phyloP scores from a whole-genome alignment of 169 alveolate genomes.

The Plasmodium berghei region DNA sequence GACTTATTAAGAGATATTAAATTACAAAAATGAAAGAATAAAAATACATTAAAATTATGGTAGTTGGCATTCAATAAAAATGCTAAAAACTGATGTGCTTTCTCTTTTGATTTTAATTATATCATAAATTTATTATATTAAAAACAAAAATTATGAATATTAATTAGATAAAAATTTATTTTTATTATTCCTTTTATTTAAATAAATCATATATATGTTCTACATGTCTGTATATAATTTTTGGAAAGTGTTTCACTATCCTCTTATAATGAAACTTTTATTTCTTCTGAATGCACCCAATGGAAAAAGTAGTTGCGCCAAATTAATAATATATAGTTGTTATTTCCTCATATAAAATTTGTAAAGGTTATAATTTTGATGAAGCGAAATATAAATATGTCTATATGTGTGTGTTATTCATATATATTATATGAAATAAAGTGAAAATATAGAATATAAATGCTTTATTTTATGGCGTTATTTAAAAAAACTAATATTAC shows the following conservation, averaged over 20 bases:
- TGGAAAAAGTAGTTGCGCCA: neutral
- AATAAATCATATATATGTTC: neutral
- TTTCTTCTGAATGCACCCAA: neutral
- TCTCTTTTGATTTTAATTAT: too few relatives aligned
- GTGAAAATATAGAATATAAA: neutral
- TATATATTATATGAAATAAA: neutral
- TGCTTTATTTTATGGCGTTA: neutral
- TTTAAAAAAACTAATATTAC: neutral
- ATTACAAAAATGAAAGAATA: too few relatives aligned
- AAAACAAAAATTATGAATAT: too few relatives aligned
- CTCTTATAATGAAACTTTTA: neutral
- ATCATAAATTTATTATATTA: too few relatives aligned
- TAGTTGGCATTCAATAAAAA: too few relatives aligned
- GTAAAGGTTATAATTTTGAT: neutral
- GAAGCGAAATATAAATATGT: neutral
- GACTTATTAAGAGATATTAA: too few relatives aligned
- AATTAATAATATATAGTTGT: neutral
- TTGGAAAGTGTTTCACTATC: neutral
- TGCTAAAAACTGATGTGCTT: too few relatives aligned
- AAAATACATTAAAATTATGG: too few relatives aligned
- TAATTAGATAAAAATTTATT: neutral
- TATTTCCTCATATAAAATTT: neutral
- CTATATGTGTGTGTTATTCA: neutral
- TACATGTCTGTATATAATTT: conserved; percentile 8
- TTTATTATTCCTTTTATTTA: neutral